Percentiles rank a stretch among this genome's conserved stretches.
Evolutionary conservation across 495 filamentous ascomycete genomes (phyloP).

Genomic region (Lichina pygmaea): DNA sequence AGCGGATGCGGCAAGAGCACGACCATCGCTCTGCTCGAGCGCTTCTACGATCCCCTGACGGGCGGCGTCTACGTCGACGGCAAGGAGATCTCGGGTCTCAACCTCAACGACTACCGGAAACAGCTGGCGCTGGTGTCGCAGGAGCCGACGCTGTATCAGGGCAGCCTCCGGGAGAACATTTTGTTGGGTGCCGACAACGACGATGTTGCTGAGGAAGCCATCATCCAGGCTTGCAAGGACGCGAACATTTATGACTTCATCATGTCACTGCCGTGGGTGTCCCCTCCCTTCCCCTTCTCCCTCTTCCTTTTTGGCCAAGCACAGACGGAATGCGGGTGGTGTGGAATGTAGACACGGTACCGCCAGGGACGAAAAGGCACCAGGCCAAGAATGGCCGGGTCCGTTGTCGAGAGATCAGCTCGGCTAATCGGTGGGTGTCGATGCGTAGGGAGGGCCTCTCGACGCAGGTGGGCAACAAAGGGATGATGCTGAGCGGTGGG

Average conservation of each 20-base stretch:
- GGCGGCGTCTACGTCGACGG: constrained; percentile 50
- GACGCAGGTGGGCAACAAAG: constrained; percentile 53
- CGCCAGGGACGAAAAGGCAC: no score
- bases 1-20: constrained; percentile 71
- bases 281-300: neutral
- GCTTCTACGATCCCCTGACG: constrained; percentile 60
- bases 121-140: constrained; percentile 62
- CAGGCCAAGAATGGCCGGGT: no score
- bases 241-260: constrained; percentile 91
- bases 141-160: constrained; percentile 69
- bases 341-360: no score
- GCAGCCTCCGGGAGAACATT: constrained; percentile 62
- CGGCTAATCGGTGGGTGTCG: constrained; percentile 2
- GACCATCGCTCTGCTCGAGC: constrained; percentile 52
- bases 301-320: neutral
- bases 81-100: constrained; percentile 43
- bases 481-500: constrained; percentile 52
- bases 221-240: constrained; percentile 54
- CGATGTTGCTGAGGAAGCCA: constrained; percentile 35
- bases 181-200: constrained; percentile 37
- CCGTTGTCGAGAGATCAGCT: neutral
- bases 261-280: constrained; percentile 29
- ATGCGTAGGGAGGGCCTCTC: constrained; percentile 34
- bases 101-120: constrained; percentile 50
- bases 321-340: no score